Evolutionary conservation across 208 protist species (phyloP).

Genomic region (Tetramitus jugosus): DNA sequence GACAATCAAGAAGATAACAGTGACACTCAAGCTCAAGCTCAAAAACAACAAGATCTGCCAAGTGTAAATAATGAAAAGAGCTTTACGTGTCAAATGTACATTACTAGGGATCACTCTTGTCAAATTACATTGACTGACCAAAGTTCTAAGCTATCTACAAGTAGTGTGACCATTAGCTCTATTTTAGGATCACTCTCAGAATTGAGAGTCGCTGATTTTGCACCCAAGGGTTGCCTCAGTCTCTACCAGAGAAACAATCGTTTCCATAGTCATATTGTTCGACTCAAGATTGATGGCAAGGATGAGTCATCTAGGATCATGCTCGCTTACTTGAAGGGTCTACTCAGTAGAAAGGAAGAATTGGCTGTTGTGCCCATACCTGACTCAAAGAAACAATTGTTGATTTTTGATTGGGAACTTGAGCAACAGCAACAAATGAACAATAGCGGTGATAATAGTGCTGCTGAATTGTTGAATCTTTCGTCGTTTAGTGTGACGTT

Average conservation of each 20-base stretch:
- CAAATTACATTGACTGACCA: too few species aligned
- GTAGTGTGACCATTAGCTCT: too few species aligned
- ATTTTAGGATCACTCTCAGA: too few species aligned
- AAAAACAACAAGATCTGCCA: too few species aligned
- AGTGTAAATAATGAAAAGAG: too few species aligned
- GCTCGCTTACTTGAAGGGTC: slow-evolving; percentile 1
- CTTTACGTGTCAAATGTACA: too few species aligned
- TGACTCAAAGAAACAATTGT: neutral
- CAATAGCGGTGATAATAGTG: neutral
- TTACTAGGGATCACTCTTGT: too few species aligned
- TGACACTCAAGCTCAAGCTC: too few species aligned
- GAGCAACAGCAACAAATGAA: too few species aligned
- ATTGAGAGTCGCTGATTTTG: slow-evolving; percentile 11
- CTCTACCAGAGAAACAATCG: neutral
- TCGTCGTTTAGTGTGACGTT: neutral
- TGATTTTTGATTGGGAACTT: neutral
- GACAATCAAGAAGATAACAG: too few species aligned
- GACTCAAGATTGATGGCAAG: neutral
- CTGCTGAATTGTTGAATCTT: neutral
- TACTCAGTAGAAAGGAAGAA: slow-evolving; percentile 4
- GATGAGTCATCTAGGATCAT: neutral
- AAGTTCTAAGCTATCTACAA: too few species aligned
- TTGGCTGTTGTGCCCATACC: neutral
- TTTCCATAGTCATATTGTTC: neutral
- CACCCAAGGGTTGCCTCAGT: neutral